Evolutionary conservation across 768 basidiomycete genomes (phyloP).

Genomic region (Tricholomella constricta): DNA sequence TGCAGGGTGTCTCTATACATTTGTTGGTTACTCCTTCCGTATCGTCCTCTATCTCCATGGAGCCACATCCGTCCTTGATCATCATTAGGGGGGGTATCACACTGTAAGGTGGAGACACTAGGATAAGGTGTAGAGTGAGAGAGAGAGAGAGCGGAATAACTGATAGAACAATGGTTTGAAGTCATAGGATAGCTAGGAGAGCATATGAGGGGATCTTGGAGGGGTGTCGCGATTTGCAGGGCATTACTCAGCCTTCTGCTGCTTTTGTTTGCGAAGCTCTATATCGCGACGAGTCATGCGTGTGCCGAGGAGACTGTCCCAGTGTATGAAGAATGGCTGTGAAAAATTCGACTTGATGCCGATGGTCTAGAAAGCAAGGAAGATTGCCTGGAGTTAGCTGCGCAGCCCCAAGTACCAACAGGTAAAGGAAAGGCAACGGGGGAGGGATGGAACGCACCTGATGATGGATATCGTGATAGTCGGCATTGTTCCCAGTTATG

Average conservation of each 20-base stretch:
- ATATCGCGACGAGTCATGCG: slow-evolving; percentile 76
- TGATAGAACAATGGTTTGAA: no score
- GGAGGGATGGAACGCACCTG: slow-evolving; percentile 52
- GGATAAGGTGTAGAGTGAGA: no score
- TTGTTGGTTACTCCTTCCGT: not conserved
- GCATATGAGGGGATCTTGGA: not conserved
- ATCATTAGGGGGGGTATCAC: slow-evolving; percentile 8
- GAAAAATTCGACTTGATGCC: slow-evolving; percentile 96
- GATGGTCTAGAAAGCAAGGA: slow-evolving; percentile 45
- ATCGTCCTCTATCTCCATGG: not conserved
- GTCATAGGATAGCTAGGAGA: no score
- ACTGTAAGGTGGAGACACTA: not conserved
- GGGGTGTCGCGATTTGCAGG: not conserved
- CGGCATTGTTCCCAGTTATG: slow-evolving; percentile 85
- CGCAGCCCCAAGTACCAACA: not conserved
- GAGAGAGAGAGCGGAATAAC: no score
- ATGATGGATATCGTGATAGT: slow-evolving; percentile 98
- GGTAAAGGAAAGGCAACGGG: not conserved
- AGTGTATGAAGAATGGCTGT: slow-evolving; percentile 95
- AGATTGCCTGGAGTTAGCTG: slow-evolving; percentile 4
- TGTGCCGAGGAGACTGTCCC: slow-evolving; percentile 86
- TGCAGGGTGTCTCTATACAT: not conserved
- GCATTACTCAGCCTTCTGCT: slow-evolving; percentile 30
- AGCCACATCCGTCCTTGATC: not conserved
- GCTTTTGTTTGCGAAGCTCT: slow-evolving; percentile 47